Percentiles rank a stretch among this genome's conserved stretches.
Evolutionary conservation across 768 basidiomycete species (phyloP).

Genomic region (Tulasnella sp.): DNA sequence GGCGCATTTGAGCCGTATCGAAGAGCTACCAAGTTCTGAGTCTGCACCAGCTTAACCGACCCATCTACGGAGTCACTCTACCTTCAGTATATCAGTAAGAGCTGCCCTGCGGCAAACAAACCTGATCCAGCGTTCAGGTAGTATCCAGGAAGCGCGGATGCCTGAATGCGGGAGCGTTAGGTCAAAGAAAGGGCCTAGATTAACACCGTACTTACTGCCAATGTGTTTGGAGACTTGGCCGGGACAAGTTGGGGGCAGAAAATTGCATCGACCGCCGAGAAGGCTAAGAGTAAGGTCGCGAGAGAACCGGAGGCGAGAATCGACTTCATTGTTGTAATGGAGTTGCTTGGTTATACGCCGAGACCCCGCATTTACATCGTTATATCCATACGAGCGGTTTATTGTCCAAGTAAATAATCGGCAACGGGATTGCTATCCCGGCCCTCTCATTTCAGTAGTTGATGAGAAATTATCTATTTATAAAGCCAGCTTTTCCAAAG

Average conservation of each 20-base stretch:
- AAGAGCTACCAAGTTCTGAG: background rate
- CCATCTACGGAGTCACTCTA: background rate
- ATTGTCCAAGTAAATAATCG: background rate
- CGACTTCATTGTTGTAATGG: background rate
- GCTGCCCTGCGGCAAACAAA: background rate
- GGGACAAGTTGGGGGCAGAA: background rate
- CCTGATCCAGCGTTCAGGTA: background rate
- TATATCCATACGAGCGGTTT: background rate
- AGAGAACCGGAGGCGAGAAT: background rate
- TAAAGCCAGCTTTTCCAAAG: background rate
- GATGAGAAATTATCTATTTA: background rate
- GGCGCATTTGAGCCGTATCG: background rate
- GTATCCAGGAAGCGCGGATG: conserved; percentile 12
- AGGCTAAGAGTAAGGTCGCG: background rate
- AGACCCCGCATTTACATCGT: background rate
- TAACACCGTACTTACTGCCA: background rate
- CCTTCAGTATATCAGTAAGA: background rate
- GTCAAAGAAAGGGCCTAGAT: background rate
- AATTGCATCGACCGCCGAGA: background rate
- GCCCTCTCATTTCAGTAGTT: background rate
- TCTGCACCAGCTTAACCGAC: background rate
- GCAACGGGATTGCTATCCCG: background rate
- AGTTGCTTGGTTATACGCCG: background rate
- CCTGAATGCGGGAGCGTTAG: background rate
- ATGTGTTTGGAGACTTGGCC: background rate